Conservation (phyloP, 2,329 filamentous ascomycete species). For the Neofusicoccum cordaticola region DNA sequence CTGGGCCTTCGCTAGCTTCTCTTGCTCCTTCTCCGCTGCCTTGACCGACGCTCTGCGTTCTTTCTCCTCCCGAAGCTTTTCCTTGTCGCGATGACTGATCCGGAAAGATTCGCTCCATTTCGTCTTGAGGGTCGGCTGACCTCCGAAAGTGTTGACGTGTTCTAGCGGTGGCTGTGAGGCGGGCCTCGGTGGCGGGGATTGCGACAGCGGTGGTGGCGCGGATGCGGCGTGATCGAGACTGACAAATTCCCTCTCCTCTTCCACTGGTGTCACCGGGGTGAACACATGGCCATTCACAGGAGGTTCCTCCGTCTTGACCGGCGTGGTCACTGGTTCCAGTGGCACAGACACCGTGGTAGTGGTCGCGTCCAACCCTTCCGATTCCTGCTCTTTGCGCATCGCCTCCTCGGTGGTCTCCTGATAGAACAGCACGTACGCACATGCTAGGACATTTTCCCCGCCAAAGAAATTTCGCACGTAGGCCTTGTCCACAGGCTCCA, state of each 20-base stretch:
- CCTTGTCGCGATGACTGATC: slow-evolving; percentile 4
- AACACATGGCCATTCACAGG: slow-evolving; percentile 30
- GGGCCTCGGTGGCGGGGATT: slow-evolving; percentile 3
- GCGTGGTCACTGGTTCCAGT: slow-evolving; percentile 40
- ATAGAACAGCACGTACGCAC: slow-evolving; percentile 96
- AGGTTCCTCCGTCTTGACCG: slow-evolving; percentile 25
- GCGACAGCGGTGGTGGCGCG: slow-evolving; percentile 45
- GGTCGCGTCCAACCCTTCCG: slow-evolving; percentile 59
- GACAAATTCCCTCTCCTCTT: slow-evolving; percentile 50
- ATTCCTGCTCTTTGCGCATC: slow-evolving; percentile 75
- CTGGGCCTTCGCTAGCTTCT: slow-evolving; percentile 45
- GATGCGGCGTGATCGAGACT: slow-evolving; percentile 66
- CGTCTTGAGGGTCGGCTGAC: slow-evolving; percentile 13
- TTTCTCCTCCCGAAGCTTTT: slow-evolving; percentile 24
- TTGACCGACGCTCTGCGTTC: slow-evolving; percentile 22
- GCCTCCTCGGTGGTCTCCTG: slow-evolving; percentile 78
- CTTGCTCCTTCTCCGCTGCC: slow-evolving; percentile 52
- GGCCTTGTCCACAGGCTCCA: slow-evolving; percentile 94
- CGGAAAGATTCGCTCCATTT: slow-evolving; percentile 14
- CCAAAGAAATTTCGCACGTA: slow-evolving; percentile 98
- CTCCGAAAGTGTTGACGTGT: slow-evolving; percentile 25
- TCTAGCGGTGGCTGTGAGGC: slow-evolving; percentile 32
- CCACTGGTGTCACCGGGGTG: slow-evolving; percentile 39
- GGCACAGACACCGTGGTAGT: slow-evolving; percentile 59
- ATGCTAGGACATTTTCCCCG: slow-evolving; percentile 78